Evolutionary conservation across 495 filamentous ascomycete genomes (phyloP).

Genomic region (Penicillium samsonianum): DNA sequence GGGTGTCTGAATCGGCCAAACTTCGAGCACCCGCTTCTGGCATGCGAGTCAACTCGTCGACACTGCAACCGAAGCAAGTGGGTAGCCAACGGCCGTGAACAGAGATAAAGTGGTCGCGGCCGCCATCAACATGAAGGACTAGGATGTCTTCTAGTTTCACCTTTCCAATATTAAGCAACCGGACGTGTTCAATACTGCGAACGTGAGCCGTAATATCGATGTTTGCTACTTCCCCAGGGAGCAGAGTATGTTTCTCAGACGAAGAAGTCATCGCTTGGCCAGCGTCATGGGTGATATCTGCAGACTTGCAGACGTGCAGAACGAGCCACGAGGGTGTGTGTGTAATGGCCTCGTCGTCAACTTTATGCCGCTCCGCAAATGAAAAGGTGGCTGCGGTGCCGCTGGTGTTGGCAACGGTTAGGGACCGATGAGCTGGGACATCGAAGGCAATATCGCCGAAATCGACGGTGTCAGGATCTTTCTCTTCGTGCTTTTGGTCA

Average conservation of each 20-base stretch:
- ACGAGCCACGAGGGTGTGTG: slow-evolving; percentile 64
- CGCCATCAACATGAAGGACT: slow-evolving; percentile 80
- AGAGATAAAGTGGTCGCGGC: slow-evolving; percentile 89
- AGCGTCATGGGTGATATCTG: slow-evolving; percentile 33
- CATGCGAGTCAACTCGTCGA: slow-evolving; percentile 80
- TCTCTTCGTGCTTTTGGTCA: slow-evolving; percentile 30
- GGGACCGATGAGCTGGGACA: slow-evolving; percentile 57
- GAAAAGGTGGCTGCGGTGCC: slow-evolving; percentile 70
- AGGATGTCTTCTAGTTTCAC: slow-evolving; percentile 78
- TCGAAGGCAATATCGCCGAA: slow-evolving; percentile 74
- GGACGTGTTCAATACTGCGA: slow-evolving; percentile 60
- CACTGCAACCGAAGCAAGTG: slow-evolving; percentile 77
- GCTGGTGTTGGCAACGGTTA: slow-evolving; percentile 93
- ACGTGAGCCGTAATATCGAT: slow-evolving; percentile 67
- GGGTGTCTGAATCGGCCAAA: slow-evolving; percentile 34
- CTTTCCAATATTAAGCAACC: slow-evolving; percentile 67
- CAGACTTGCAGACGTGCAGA: slow-evolving; percentile 57
- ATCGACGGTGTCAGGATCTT: slow-evolving; percentile 61
- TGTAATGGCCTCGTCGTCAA: slow-evolving; percentile 40
- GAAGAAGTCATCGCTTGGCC: slow-evolving; percentile 31
- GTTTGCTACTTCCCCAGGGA: slow-evolving; percentile 79
- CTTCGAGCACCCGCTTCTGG: slow-evolving; percentile 72
- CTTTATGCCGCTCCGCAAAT: slow-evolving; percentile 70
- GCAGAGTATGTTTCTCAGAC: slow-evolving; percentile 57
- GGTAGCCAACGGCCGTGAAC: slow-evolving; percentile 75